Evolutionary conservation across 1,284 basidiomycete genomes (phyloP).

Genomic region (Marasmius oreades): DNA sequence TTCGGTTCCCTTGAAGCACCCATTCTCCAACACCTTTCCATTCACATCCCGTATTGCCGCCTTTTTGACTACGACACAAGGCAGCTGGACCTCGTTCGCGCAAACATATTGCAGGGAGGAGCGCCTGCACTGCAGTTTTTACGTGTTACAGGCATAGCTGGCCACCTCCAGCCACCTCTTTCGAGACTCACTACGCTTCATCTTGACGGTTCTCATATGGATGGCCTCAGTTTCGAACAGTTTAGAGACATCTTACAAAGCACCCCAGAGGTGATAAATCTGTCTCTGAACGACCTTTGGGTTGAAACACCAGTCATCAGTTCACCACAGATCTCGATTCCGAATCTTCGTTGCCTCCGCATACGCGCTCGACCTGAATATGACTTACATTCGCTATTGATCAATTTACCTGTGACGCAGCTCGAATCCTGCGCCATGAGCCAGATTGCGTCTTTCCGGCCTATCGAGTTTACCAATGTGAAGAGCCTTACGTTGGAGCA

Average conservation of each 20-base stretch:
- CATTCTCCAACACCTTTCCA: constrained; percentile 33
- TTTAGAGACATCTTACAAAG: constrained; percentile 29
- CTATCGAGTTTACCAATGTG: constrained; percentile 27
- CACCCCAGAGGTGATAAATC: constrained; percentile 31
- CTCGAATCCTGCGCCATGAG: constrained; percentile 32
- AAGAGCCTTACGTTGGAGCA: constrained; percentile 27
- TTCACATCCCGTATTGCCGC: constrained; percentile 28
- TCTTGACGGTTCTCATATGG: constrained; percentile 35
- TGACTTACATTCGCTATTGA: constrained; percentile 26
- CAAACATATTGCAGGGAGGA: constrained; percentile 29
- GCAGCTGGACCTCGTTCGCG: constrained; percentile 22
- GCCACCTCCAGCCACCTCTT: constrained; percentile 35
- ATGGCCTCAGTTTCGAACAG: constrained; percentile 29
- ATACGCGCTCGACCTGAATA: constrained; percentile 29
- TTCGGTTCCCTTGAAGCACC: constrained; percentile 23
- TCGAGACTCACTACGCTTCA: constrained; percentile 33
- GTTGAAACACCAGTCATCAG: constrained; percentile 28
- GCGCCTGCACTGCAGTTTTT: constrained; percentile 33
- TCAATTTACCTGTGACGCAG: constrained; percentile 29
- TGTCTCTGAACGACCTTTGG: constrained; percentile 36
- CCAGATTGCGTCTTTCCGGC: constrained; percentile 30
- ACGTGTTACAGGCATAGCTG: constrained; percentile 37
- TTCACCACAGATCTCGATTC: constrained; percentile 20
- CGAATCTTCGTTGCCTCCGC: constrained; percentile 30
- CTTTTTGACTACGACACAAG: constrained; percentile 22